A percentile compares a stretch with the other conserved stretches of the same genome.
Conservation (phyloP, 371 early-diverging fungal species). For the Cokeromyces recurvatus region DNA sequence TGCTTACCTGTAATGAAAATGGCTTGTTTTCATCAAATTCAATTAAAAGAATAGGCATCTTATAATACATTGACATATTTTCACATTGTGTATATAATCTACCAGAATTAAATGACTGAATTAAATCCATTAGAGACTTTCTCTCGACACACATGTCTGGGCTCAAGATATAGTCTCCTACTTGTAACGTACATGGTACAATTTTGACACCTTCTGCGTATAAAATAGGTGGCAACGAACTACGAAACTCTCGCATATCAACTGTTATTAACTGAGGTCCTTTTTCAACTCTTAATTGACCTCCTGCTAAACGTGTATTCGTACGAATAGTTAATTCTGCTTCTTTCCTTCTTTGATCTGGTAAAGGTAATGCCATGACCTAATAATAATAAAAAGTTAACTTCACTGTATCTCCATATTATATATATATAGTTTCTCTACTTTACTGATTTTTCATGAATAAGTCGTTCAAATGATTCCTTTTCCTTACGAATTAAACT, state of each 20-base stretch:
- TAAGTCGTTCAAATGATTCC: conserved; percentile 90
- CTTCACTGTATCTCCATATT: too few species aligned
- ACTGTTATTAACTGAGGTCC: conserved; percentile 66
- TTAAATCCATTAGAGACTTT: conserved; percentile 90
- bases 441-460: conserved; percentile 81
- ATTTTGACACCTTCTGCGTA: conserved; percentile 77
- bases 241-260: conserved; percentile 94
- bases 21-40: conserved; percentile 90
- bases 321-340: conserved; percentile 51
- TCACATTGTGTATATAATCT: conserved; percentile 90
- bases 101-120: conserved; percentile 80
- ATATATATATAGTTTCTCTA: neutral
- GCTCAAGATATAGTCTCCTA: conserved; percentile 95
- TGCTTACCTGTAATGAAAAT: conserved; percentile 17
- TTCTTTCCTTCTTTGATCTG: conserved; percentile 30
- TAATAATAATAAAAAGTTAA: conserved; percentile 5
- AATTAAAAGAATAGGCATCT: conserved; percentile 79
- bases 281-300: conserved; percentile 19
- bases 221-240: conserved; percentile 86
- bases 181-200: conserved; percentile 80
- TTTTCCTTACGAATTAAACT: conserved; percentile 85
- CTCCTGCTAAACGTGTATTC: conserved; percentile 57
- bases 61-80: conserved; percentile 85
- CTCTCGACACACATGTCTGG: conserved; percentile 91
- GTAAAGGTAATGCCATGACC: conserved; percentile 72